A percentile compares a stretch with the other conserved stretches of the same genome.
phyloP scores from a whole-genome alignment of 208 protist species.

The Crithidia bombi region DNA sequence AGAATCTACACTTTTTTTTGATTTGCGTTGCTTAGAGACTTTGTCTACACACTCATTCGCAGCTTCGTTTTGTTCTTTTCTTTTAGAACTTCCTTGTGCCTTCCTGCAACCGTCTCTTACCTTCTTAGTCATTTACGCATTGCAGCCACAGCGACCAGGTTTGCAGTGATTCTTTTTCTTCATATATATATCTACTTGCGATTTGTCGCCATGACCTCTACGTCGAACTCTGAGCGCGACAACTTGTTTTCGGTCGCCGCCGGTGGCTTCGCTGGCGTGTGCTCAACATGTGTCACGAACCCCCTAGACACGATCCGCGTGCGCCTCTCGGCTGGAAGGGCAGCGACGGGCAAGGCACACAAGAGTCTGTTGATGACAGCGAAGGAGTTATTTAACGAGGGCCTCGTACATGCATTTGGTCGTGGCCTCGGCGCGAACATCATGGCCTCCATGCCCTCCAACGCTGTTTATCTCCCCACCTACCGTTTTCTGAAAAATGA shows the following conservation, averaged over 20 bases:
- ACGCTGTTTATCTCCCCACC: slow-evolving; percentile 86
- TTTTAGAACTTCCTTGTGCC: slow-evolving; percentile 2
- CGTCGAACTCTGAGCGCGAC: slow-evolving; percentile 30
- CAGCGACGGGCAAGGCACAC: slow-evolving; percentile 77
- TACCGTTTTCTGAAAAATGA: slow-evolving; percentile 78
- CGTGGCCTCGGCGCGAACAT: slow-evolving; percentile 86
- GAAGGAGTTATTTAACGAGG: slow-evolving; percentile 69
- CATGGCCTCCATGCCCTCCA: slow-evolving; percentile 89
- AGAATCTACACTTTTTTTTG: no score
- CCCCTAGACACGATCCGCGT: slow-evolving; percentile 91
- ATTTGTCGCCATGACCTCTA: slow-evolving; percentile 20
- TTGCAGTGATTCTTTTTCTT: slow-evolving; percentile 22
- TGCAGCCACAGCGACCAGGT: no score
- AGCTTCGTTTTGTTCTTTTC: not conserved
- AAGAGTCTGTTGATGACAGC: slow-evolving; percentile 78
- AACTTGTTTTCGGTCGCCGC: slow-evolving; percentile 75
- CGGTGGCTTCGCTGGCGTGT: slow-evolving; percentile 86
- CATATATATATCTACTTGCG: slow-evolving; percentile 1
- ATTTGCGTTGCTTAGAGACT: no score
- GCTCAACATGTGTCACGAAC: slow-evolving; percentile 89
- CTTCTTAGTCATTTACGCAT: not conserved
- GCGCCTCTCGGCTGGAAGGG: slow-evolving; percentile 69
- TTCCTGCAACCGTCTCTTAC: not conserved
- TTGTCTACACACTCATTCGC: not conserved
- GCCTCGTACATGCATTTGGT: slow-evolving; percentile 75